These are phyloP conservation scores for Eucalyptus dawsonii DNA, from an alignment of 345 rosid species.

Conservation along the genomic window DNA sequence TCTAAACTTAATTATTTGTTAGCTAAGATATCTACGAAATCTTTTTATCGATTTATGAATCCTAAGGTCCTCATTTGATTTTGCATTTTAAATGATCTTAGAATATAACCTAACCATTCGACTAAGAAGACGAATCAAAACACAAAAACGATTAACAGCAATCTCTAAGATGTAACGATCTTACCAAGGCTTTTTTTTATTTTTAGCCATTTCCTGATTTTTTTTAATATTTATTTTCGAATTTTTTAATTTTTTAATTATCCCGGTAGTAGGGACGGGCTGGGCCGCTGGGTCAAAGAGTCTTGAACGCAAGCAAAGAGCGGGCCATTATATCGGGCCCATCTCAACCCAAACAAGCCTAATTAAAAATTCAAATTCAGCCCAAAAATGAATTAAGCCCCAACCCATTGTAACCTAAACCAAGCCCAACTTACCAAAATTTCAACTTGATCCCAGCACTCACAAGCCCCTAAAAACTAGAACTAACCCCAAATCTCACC, in stretches of 20 bases:
- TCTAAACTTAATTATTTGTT: no score
- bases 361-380: not conserved
- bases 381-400: not conserved
- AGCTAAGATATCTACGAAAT: no score
- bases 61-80: not conserved
- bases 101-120: not conserved
- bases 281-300: not conserved
- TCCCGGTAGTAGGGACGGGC: rapidly evolving
- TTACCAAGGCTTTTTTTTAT: rapidly evolving
- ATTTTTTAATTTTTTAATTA: rapidly evolving
- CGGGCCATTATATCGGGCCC: not conserved
- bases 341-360: not conserved
- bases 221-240: not conserved
- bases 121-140: no score
- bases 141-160: no score
- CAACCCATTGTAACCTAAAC: not conserved
- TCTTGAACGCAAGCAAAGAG: not conserved
- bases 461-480: not conserved
- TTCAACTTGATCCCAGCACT: not conserved
- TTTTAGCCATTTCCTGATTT: not conserved
- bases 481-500: not conserved
- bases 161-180: not conserved
- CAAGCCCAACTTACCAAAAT: not conserved
- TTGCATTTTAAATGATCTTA: not conserved
- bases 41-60: not conserved